Percentiles rank a stretch among this genome's conserved stretches.
These are phyloP conservation scores for Pseudonitzschia multistriata DNA, from an alignment of 108 stramenopile species.

Conservation along the genomic window DNA sequence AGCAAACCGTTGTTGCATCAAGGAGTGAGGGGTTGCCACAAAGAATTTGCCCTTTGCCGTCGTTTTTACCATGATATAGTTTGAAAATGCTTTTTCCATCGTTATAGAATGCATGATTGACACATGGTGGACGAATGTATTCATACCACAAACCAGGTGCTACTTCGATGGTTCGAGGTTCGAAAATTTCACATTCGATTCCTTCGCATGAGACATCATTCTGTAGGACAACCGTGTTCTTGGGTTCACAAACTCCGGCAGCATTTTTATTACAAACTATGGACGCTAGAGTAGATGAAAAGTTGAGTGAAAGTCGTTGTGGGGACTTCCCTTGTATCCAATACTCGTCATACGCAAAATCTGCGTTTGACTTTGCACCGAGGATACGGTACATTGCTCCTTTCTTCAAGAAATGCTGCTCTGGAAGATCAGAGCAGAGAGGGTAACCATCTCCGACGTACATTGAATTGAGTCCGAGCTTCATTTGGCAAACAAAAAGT, in stretches of 20 bases:
- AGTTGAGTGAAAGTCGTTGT: slow-evolving; percentile 7
- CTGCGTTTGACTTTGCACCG: slow-evolving; percentile 35
- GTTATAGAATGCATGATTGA: slow-evolving; percentile 53
- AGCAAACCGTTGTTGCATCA: background rate
- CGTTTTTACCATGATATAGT: background rate
- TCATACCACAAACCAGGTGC: slow-evolving; percentile 49
- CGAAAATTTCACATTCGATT: slow-evolving; percentile 43
- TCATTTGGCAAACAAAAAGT: background rate
- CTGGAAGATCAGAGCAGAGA: slow-evolving; percentile 58
- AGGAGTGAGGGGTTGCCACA: background rate
- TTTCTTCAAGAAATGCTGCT: slow-evolving; percentile 45
- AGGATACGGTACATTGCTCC: slow-evolving; percentile 57
- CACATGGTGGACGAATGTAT: slow-evolving; percentile 56
- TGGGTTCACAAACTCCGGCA: slow-evolving; percentile 22
- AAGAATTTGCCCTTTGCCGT: background rate
- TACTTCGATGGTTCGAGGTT: slow-evolving; percentile 41
- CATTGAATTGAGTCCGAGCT: slow-evolving; percentile 33
- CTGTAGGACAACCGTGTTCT: slow-evolving; percentile 29
- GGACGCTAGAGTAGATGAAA: slow-evolving; percentile 15
- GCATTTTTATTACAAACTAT: slow-evolving; percentile 33
- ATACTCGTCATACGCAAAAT: background rate
- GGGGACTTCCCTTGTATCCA: slow-evolving; percentile 24
- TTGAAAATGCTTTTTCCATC: slow-evolving; percentile 24
- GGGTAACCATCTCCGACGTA: slow-evolving; percentile 72
- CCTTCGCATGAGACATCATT: slow-evolving; percentile 26